A percentile compares a stretch with the other conserved stretches of the same genome.
Evolutionary conservation across 257 asterid genomes (phyloP).

Genomic region (Solanum virginianum): DNA sequence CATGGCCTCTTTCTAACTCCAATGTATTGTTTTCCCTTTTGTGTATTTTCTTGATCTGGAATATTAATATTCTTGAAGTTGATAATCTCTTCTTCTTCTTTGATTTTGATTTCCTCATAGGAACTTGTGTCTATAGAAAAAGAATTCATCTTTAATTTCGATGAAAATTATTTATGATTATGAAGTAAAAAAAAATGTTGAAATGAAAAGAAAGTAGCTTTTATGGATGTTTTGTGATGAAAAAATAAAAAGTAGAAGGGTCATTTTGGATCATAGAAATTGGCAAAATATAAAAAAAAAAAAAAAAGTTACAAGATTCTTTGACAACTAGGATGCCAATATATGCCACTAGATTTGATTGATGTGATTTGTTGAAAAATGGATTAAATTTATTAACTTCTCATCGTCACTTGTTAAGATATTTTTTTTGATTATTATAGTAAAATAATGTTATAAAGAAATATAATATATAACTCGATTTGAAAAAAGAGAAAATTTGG

Average conservation of each 20-base stretch:
- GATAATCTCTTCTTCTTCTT: neutral
- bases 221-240: neutral
- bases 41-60: neutral
- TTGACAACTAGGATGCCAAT: neutral
- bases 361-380: neutral
- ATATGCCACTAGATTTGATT: neutral
- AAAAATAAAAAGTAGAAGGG: neutral
- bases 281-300: neutral
- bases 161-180: neutral
- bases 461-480: neutral
- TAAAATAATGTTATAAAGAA: neutral
- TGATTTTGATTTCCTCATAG: neutral
- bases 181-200: neutral
- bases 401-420: neutral
- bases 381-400: neutral
- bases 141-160: neutral
- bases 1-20: conserved; percentile 9
- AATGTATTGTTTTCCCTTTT: neutral
- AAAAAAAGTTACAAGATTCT: neutral
- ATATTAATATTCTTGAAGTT: neutral
- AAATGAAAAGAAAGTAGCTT: neutral
- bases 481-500: neutral
- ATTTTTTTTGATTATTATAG: neutral
- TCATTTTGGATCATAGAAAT: neutral
- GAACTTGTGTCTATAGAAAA: neutral